A percentile compares a stretch with the other conserved stretches of the same genome.
Evolutionary conservation across 2,329 filamentous ascomycete species (phyloP).

Genomic region (Colletotrichum chlorophyti): DNA sequence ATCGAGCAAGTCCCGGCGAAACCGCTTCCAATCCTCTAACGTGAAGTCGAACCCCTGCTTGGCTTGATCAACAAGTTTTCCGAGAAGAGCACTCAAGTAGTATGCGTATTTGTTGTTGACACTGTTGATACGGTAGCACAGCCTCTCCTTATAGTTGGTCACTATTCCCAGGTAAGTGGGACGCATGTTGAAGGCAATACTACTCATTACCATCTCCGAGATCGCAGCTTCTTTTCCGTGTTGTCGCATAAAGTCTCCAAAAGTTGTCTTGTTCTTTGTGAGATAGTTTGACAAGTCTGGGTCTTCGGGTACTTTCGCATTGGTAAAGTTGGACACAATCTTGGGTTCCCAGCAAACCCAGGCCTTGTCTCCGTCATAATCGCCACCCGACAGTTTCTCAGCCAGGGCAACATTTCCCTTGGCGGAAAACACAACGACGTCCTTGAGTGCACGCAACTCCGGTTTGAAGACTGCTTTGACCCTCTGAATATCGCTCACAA

Average conservation of each 20-base stretch:
- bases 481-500: conserved; percentile 75
- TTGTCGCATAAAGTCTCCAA: conserved; percentile 48
- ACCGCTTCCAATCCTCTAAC: conserved; percentile 44
- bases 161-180: conserved; percentile 66
- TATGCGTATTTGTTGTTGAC: conserved; percentile 54
- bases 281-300: conserved; percentile 59
- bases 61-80: conserved; percentile 62
- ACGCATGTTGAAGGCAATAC: conserved; percentile 65
- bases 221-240: conserved; percentile 35
- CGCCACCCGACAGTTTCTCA: conserved; percentile 76
- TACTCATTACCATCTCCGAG: conserved; percentile 55
- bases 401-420: conserved; percentile 70
- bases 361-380: conserved; percentile 81
- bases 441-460: conserved; percentile 71
- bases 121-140: conserved; percentile 65
- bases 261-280: conserved; percentile 51
- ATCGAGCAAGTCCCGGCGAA: conserved; percentile 39
- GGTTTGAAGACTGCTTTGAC: conserved; percentile 65
- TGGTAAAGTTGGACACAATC: conserved; percentile 72
- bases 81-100: conserved; percentile 57
- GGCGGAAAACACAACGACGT: conserved; percentile 80
- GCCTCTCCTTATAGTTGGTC: conserved; percentile 68
- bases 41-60: conserved; percentile 63
- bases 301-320: conserved; percentile 56
- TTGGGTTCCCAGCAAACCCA: conserved; percentile 78